These are phyloP conservation scores for Meira nashicola DNA, from an alignment of 1,284 basidiomycete genomes.

Conservation along the genomic window DNA sequence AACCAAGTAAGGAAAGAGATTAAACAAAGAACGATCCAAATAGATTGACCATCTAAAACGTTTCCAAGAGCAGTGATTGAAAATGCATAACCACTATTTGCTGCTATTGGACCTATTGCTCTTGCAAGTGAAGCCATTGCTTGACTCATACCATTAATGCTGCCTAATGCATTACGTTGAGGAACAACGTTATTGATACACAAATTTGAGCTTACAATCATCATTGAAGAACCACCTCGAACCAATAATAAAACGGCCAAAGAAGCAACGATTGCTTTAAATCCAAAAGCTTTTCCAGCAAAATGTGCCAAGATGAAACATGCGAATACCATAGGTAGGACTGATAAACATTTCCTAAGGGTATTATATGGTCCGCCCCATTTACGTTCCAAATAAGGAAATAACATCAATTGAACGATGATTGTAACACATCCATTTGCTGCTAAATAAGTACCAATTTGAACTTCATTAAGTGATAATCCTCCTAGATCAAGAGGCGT, in stretches of 20 bases:
- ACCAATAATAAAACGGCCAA: slow-evolving; percentile 17
- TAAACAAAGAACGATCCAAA: slow-evolving; percentile 17
- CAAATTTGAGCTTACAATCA: slow-evolving; percentile 29
- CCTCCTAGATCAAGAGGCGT: slow-evolving; percentile 25
- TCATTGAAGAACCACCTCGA: slow-evolving; percentile 28
- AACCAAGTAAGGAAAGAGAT: slow-evolving; percentile 6
- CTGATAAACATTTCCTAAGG: slow-evolving; percentile 21
- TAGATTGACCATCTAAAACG: slow-evolving; percentile 23
- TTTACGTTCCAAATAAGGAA: slow-evolving; percentile 26
- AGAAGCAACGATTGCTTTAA: slow-evolving; percentile 12
- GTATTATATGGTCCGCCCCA: slow-evolving; percentile 25
- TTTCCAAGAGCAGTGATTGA: slow-evolving; percentile 14
- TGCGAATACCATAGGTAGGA: slow-evolving; percentile 25
- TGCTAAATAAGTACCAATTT: slow-evolving; percentile 35
- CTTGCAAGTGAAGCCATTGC: slow-evolving; percentile 26
- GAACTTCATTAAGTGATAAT: slow-evolving; percentile 18
- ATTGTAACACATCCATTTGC: slow-evolving; percentile 28
- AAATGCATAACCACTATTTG: slow-evolving; percentile 32
- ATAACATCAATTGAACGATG: slow-evolving; percentile 28
- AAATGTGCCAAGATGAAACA: slow-evolving; percentile 29
- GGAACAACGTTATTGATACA: slow-evolving; percentile 35
- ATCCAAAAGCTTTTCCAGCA: slow-evolving; percentile 10
- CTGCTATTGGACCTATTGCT: slow-evolving; percentile 25
- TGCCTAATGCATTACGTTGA: slow-evolving; percentile 17
- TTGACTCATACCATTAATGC: slow-evolving; percentile 34